Percentiles rank a stretch among this genome's conserved stretches.
Evolutionary conservation across 176 grass and related monocot genomes (phyloP).

Genomic region (Urochloa ruziziensis): DNA sequence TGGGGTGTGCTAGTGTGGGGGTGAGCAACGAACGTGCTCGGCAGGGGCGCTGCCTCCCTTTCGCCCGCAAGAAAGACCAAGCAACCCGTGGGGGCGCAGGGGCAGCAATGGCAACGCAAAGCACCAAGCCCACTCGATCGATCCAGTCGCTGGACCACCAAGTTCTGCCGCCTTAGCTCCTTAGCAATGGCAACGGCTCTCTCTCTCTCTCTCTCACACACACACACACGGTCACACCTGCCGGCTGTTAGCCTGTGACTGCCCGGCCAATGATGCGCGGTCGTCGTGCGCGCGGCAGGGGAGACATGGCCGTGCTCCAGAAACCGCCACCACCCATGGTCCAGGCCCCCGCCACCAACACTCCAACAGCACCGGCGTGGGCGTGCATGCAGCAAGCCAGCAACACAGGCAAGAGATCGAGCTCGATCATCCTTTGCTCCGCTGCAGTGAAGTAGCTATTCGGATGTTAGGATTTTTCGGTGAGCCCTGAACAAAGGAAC

Average conservation of each 20-base stretch:
- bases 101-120: not conserved
- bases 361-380: not conserved
- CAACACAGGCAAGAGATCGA: not conserved
- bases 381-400: not conserved
- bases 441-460: not conserved
- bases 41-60: conserved; percentile 39
- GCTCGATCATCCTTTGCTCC: not conserved
- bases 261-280: not conserved
- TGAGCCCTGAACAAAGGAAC: too few relatives aligned
- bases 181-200: too few relatives aligned
- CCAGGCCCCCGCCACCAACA: conserved; percentile 24
- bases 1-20: too few relatives aligned
- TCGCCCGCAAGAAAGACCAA: conserved; percentile 36
- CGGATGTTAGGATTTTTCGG: not conserved
- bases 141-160: not conserved
- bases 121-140: too few relatives aligned
- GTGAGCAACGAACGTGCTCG: conserved; percentile 10
- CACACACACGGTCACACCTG: too few relatives aligned
- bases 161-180: not conserved
- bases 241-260: too few relatives aligned
- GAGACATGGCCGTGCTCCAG: conserved; percentile 25
- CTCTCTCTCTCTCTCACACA: too few relatives aligned
- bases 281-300: conserved; percentile 32
- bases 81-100: conserved; percentile 32
- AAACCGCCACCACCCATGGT: conserved; percentile 16